A percentile compares a stretch with the other conserved stretches of the same genome.
Evolutionary conservation across 768 basidiomycete species (phyloP).

Genomic region (Lactifluus subvellereus): DNA sequence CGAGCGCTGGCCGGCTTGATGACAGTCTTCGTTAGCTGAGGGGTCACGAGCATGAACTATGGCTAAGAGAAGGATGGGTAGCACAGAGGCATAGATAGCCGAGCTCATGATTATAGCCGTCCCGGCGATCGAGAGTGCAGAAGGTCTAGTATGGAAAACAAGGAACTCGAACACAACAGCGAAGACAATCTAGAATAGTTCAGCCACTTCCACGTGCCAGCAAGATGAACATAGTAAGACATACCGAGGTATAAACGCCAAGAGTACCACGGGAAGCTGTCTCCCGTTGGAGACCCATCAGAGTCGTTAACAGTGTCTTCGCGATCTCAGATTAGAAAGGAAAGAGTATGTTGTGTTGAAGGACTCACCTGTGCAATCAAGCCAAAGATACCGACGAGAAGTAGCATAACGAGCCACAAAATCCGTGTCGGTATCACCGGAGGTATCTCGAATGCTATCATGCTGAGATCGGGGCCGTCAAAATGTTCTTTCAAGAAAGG

Average conservation of each 20-base stretch:
- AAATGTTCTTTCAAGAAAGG: background rate
- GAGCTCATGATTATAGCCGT: slow-evolving; percentile 56
- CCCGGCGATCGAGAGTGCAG: slow-evolving; percentile 54
- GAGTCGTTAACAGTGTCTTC: slow-evolving; percentile 52
- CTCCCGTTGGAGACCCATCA: slow-evolving; percentile 59
- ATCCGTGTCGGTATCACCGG: slow-evolving; percentile 41
- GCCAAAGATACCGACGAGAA: slow-evolving; percentile 49
- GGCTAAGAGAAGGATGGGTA: slow-evolving; percentile 24
- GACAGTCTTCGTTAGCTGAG: background rate
- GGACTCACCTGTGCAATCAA: slow-evolving; percentile 40
- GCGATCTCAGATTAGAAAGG: background rate
- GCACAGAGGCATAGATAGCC: slow-evolving; percentile 61
- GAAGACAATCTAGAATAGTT: slow-evolving; percentile 46
- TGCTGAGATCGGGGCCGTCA: slow-evolving; percentile 30
- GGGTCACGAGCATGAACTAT: background rate
- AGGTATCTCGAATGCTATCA: slow-evolving; percentile 37
- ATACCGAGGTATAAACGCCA: slow-evolving; percentile 51
- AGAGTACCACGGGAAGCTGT: slow-evolving; percentile 57
- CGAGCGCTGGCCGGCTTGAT: background rate
- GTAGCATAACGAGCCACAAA: slow-evolving; percentile 43
- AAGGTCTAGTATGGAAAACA: slow-evolving; percentile 56
- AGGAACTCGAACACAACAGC: slow-evolving; percentile 57
- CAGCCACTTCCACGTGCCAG: background rate
- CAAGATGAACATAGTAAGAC: slow-evolving; percentile 24
- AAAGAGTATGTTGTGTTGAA: background rate